Conservation (phyloP, 257 asterid species). For the Solanum etuberosum region DNA sequence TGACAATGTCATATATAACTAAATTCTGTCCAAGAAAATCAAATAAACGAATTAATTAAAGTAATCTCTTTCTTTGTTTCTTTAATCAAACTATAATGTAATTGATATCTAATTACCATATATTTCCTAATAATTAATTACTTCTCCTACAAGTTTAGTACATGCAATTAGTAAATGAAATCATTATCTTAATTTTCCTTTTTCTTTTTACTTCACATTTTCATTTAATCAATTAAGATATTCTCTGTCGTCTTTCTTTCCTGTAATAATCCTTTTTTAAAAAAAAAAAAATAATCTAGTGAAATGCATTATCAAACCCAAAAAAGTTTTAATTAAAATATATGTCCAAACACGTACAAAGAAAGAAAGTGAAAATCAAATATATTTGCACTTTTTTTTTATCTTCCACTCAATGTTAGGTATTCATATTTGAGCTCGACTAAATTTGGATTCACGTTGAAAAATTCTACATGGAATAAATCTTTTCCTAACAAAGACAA, state of each 20-base stretch:
- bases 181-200: background rate
- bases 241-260: background rate
- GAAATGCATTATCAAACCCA: background rate
- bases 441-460: accelerated
- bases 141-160: background rate
- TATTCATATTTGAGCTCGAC: accelerated
- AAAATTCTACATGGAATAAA: no score
- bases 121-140: background rate
- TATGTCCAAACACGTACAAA: background rate
- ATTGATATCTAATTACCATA: background rate
- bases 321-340: background rate
- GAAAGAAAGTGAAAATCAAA: background rate
- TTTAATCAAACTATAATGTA: background rate
- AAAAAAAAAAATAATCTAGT: background rate
- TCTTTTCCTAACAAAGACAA: no score
- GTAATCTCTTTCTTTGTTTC: background rate
- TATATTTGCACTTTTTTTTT: background rate
- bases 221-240: background rate
- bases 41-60: background rate
- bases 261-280: background rate
- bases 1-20: background rate
- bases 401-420: accelerated
- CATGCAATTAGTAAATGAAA: background rate
- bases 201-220: background rate
- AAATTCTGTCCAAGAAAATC: background rate